A percentile compares a stretch with the other conserved stretches of the same genome.
These are phyloP conservation scores for Leucocoprinus leucothites DNA, from an alignment of 768 basidiomycete genomes.

Conservation along the genomic window DNA sequence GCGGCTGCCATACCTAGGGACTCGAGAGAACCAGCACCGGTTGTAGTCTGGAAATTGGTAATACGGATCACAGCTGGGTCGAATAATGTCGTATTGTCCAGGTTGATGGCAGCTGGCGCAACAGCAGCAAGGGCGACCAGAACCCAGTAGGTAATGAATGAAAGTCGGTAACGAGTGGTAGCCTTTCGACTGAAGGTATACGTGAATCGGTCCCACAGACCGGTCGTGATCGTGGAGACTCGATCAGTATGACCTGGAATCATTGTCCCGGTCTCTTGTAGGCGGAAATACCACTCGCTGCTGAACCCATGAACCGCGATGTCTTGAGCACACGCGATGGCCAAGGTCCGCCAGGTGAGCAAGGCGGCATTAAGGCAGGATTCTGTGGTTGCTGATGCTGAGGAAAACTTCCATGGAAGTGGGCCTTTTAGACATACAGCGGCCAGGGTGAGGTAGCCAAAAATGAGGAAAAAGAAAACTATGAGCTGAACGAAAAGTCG, in stretches of 20 bases:
- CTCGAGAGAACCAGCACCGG: background rate
- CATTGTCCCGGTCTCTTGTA: background rate
- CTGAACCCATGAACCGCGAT: background rate
- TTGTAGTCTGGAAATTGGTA: background rate
- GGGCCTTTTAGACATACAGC: no score
- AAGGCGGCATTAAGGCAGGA: background rate
- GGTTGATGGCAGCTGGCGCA: background rate
- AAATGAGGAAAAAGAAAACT: no score
- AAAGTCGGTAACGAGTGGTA: background rate
- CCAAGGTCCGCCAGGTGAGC: background rate
- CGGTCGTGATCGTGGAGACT: background rate
- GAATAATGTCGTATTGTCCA: background rate
- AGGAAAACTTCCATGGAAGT: no score
- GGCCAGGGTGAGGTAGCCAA: no score
- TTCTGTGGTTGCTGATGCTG: no score
- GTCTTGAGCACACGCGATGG: background rate
- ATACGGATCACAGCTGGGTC: background rate
- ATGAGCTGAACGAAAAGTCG: no score
- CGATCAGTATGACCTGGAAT: background rate
- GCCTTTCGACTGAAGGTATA: background rate
- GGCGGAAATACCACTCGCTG: background rate
- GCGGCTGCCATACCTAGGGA: background rate
- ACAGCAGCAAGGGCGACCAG: background rate
- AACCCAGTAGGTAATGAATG: background rate
- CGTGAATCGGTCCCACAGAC: background rate